Base-by-base conservation (phyloP, 352 stramenopile genomes). In the Thalassiosira mediterranea region DNA sequence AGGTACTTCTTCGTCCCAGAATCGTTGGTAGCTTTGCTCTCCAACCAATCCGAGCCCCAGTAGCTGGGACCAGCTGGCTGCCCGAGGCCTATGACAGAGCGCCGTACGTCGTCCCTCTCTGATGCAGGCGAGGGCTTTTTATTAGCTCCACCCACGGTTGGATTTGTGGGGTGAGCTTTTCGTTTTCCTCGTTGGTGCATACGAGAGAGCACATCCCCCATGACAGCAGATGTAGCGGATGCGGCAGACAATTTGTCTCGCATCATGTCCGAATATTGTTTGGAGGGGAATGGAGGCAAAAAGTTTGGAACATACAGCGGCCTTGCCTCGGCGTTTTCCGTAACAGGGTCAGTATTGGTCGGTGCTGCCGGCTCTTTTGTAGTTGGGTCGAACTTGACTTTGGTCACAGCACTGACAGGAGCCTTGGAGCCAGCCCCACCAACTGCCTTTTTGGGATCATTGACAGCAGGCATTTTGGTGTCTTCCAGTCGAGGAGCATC, bases 261-360 rank as follows among this genome's bases (percentile, higher is more conserved):
- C 8, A 28, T 32, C 44, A 49, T 34, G 15, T 64, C 29, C 13
- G 57, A 65, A 48, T 48, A 53, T 26, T 70, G 17, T 31, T 56
- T 34, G 15, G 49, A 49, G n/a, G 73, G 66, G 44, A 71, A 82
- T 37, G 73, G 73, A 21, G 73, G 73, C 29, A 82, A 71, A 61
- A 82, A 82, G 48, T 82, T 82, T 15, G 73, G 73, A 60, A 82
- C 73, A 44, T 82, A 78, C 19, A 52, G 46, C 47, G 73, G 66
- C 59, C 56, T 66, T 17, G 25, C n/a, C 13, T 56, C 29, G 29
- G 54, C n/a, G 38, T 47, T 26, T 19, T 25, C 58, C 21, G 17
- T 23, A 2, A 11, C 52, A n/a, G n/a, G n/a, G n/a, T n/a, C n/a
- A 3, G 47, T 38, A 53, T 7, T 64, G 1, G 29, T 72, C 15